Percentiles rank a stretch among this genome's conserved stretches.
Conservation (phyloP, 192 early-diverging fungal genomes). For the Fimicolochytrium jonesii region DNA sequence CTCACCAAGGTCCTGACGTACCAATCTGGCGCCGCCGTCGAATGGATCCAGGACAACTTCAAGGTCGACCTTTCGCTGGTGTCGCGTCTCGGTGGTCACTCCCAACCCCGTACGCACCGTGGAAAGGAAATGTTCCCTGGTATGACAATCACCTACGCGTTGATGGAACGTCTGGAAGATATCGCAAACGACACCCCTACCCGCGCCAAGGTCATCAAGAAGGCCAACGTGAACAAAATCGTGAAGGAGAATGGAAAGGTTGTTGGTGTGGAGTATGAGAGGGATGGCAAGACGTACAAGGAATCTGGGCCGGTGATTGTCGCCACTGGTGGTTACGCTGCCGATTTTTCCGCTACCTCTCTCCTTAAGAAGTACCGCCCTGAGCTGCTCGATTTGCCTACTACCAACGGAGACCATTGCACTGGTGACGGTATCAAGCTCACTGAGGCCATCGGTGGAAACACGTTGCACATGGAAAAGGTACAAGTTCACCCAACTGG, state of each 20-base stretch:
- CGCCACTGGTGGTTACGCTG: conserved; percentile 95
- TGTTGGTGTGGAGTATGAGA: conserved; percentile 77
- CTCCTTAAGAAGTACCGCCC: conserved; percentile 75
- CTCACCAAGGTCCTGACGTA: conserved; percentile 83
- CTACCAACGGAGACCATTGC: conserved; percentile 93
- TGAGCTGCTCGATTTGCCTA: conserved; percentile 59
- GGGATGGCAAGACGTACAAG: conserved; percentile 50
- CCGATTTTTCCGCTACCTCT: conserved; percentile 74
- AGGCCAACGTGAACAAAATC: conserved; percentile 75
- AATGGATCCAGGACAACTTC: conserved; percentile 92
- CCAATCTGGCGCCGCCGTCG: conserved; percentile 81
- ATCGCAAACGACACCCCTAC: conserved; percentile 58
- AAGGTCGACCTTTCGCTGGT: conserved; percentile 82
- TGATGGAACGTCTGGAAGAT: conserved; percentile 79
- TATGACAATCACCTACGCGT: conserved; percentile 92
- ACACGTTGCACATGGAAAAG: conserved; percentile 90
- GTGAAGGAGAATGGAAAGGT: conserved; percentile 64
- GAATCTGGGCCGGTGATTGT: conserved; percentile 79
- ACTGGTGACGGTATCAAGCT: conserved; percentile 95
- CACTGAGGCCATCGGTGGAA: conserved; percentile 70
- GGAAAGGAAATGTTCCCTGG: conserved; percentile 64
- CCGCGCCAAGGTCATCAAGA: conserved; percentile 75
- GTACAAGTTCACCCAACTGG: conserved; percentile 98
- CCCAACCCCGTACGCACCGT: conserved; percentile 90
- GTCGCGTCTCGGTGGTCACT: conserved; percentile 87